phyloP scores from a whole-genome alignment of 2,329 filamentous ascomycete genomes.

The Ophiostoma ips region DNA sequence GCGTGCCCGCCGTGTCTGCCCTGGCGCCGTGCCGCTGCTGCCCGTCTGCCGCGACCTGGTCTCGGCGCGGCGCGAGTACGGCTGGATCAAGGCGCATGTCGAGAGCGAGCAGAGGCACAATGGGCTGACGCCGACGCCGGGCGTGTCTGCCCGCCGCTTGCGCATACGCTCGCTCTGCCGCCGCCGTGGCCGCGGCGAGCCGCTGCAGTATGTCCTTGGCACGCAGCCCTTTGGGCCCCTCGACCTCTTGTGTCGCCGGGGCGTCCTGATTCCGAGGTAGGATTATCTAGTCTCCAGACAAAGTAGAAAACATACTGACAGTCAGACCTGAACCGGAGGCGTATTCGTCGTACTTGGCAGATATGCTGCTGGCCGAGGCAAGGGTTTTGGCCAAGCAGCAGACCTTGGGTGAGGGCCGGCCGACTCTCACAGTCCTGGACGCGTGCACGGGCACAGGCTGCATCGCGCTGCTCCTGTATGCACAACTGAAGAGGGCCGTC shows the following conservation, averaged over 20 bases:
- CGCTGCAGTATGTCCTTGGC: constrained; percentile 81
- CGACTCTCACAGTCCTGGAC: constrained; percentile 53
- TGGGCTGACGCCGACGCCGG: not conserved
- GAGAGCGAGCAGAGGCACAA: not conserved
- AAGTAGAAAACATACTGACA: not conserved
- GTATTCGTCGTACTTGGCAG: constrained; percentile 44
- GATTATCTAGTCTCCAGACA: no score
- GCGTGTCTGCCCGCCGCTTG: constrained; percentile 17
- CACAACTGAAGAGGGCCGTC: constrained; percentile 32
- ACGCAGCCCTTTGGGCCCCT: constrained; percentile 77
- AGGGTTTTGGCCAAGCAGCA: no score
- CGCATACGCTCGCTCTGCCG: constrained; percentile 29
- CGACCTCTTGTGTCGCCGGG: constrained; percentile 60
- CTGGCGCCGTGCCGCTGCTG: constrained; percentile 46
- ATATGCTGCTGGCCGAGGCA: constrained; percentile 10
- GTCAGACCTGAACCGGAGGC: constrained; percentile 54
- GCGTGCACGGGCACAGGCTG: constrained; percentile 87
- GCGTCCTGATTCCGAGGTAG: constrained; percentile 73
- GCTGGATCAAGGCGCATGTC: constrained; percentile 54
- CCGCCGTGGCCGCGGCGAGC: constrained; percentile 46
- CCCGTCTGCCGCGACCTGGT: constrained; percentile 46
- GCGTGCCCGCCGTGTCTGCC: constrained; percentile 37
- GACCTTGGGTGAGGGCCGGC: no score
- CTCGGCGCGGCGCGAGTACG: constrained; percentile 54
- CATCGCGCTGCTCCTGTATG: constrained; percentile 62